These are phyloP conservation scores for Colletotrichum euphorbiae DNA, from an alignment of 2,329 filamentous ascomycete genomes.

Conservation along the genomic window DNA sequence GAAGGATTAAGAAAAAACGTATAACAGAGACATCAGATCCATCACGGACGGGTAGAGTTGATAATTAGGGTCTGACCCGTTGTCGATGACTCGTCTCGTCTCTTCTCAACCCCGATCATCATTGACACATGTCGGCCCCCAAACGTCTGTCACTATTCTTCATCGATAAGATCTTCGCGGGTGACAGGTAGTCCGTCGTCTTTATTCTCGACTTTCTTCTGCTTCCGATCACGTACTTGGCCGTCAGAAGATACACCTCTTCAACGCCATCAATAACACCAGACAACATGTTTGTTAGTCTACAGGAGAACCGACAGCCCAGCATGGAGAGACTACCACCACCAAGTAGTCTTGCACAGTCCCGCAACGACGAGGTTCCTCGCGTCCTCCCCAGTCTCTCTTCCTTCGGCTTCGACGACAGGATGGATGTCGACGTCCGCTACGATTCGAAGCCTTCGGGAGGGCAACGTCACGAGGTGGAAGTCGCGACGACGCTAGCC, in stretches of 20 bases:
- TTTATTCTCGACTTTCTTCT: background rate
- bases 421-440: conserved; percentile 29
- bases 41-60: conserved; percentile 32
- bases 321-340: conserved; percentile 33
- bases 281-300: conserved; percentile 34
- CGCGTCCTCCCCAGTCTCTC: conserved; percentile 34
- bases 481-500: conserved; percentile 35
- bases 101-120: conserved; percentile 26
- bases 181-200: background rate
- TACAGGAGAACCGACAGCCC: conserved; percentile 33
- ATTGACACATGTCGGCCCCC: conserved; percentile 21
- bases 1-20: conserved; percentile 30
- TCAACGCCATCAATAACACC: conserved; percentile 3
- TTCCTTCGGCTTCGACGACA: conserved; percentile 35
- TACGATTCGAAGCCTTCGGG: conserved; percentile 24
- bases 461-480: conserved; percentile 33
- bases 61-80: conserved; percentile 41
- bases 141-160: conserved; percentile 26
- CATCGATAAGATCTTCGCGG: conserved; percentile 27
- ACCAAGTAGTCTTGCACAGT: conserved; percentile 15
- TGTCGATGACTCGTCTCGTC: conserved; percentile 41
- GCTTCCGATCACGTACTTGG: background rate
- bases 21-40: conserved; percentile 41
- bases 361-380: conserved; percentile 26
- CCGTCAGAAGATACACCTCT: background rate